Evolutionary conservation across 306 rosid species (phyloP).

Genomic region (Luffa aegyptiaca): DNA sequence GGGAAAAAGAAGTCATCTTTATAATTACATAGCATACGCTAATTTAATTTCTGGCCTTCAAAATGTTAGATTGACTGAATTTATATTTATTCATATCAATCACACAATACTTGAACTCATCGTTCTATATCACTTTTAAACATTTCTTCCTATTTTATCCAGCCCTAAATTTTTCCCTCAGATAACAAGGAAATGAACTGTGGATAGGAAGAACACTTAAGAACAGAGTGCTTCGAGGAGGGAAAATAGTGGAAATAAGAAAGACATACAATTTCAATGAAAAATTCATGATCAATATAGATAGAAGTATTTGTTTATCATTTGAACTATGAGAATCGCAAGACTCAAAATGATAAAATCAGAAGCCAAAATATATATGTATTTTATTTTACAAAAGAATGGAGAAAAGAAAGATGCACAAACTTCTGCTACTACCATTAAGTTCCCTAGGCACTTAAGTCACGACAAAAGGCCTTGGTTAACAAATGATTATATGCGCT

Average conservation of each 20-base stretch:
- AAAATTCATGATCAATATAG: background rate
- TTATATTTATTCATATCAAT: background rate
- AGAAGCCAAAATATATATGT: background rate
- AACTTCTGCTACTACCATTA: background rate
- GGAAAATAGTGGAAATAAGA: background rate
- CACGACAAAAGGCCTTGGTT: background rate
- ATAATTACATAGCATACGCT: background rate
- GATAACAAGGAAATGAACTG: background rate
- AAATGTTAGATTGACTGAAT: background rate
- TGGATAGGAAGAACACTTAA: background rate
- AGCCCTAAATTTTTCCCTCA: background rate
- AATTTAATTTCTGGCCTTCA: background rate
- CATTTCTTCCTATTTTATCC: background rate
- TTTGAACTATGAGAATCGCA: background rate
- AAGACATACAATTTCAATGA: background rate
- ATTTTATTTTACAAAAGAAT: background rate
- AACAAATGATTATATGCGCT: background rate
- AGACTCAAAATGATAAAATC: background rate
- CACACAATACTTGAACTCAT: background rate
- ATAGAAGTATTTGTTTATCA: background rate
- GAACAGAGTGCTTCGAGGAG: background rate
- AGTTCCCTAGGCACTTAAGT: background rate
- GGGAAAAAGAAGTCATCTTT: background rate
- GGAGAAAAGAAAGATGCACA: background rate
- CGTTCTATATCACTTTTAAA: background rate